Evolutionary conservation across 306 rosid species (phyloP).

Genomic region (Hippophae tibetana): DNA sequence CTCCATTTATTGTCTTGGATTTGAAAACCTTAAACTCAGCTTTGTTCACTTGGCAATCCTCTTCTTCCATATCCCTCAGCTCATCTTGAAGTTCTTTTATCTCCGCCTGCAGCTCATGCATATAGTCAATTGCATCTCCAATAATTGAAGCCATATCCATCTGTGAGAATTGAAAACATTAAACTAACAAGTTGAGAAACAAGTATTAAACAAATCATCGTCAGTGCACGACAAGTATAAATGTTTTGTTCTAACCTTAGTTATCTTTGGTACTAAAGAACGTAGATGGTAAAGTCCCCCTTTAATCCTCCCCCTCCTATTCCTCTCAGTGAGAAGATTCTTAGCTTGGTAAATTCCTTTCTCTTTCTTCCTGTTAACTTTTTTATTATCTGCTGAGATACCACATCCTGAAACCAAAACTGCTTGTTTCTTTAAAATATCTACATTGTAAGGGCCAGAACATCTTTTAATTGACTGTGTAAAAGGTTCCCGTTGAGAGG

Average conservation of each 20-base stretch:
- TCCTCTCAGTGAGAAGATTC: conserved; percentile 72
- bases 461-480: conserved; percentile 19
- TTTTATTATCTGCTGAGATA: conserved; percentile 21
- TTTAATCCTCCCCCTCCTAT: conserved; percentile 60
- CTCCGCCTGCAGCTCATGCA: conserved; percentile 47
- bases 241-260: conserved; percentile 43
- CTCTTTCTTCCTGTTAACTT: conserved; percentile 17
- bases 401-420: conserved; percentile 21
- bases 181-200: conserved; percentile 10
- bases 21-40: conserved; percentile 12
- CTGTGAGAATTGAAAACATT: conserved; percentile 27
- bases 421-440: conserved; percentile 20
- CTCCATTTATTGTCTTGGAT: conserved; percentile 19
- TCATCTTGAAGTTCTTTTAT: conserved; percentile 37
- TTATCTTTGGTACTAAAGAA: conserved; percentile 75
- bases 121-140: conserved; percentile 58
- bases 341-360: conserved; percentile 38
- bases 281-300: conserved; percentile 45
- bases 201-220: not conserved
- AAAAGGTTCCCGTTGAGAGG: conserved; percentile 16
- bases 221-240: not conserved
- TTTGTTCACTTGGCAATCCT: conserved; percentile 22
- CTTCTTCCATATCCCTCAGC: conserved; percentile 39
- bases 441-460: conserved; percentile 9
- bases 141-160: conserved; percentile 65